Evolutionary conservation across 2,329 filamentous ascomycete genomes (phyloP), one percentile per base, ranked within the genome.

Genomic region (Aureobasidium melanogenum): DNA sequence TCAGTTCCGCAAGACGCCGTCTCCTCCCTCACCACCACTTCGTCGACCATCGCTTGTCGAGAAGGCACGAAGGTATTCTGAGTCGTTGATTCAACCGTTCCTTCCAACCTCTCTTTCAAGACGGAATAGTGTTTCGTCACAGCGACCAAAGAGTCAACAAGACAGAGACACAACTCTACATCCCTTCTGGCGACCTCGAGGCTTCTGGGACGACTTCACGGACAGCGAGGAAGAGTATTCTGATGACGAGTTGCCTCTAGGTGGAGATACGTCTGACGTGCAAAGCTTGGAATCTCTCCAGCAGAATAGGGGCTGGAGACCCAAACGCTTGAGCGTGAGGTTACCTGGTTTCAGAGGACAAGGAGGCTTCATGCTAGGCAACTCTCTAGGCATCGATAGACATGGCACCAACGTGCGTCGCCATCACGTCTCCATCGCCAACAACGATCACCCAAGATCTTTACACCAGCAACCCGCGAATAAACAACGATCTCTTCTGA

Each of bases 151-250:
- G 32, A 47, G 24, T 26, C 22, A 46, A 17, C 55, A 63, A 8
- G 60, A 57, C 39, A 26, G 62, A 50, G 77, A 83, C 59, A 75
- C 75, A 46, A 77, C 76, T 43, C 70, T 84, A 6, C 80, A 85
- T 65, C 83, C 84, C 1, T 84, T 86, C 68, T 87, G 84, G 84
- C 78, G 80, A 24, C 84, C 84, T 1, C 79, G 80, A 39, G 79
- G 79, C n/a, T 85, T 86, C 70, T 86, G 83, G 83, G 82, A 85
- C 41, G 81, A 81, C 41, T 71, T 82, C 28, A 72, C 76, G 17
- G 74, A 74, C 51, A 71, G 73, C 12, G 76, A 78, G 41, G 69
- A 69, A 5, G 64, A 66, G 22, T 69, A 69, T 5, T 71, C 73
- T 36, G 68, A 72, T 9, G 65, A 64, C 26, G 62, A 65, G 0